A percentile compares a stretch with the other conserved stretches of the same genome.
These are phyloP conservation scores for Podila epicladia DNA, from an alignment of 192 early-diverging fungal species.

Conservation along the genomic window DNA sequence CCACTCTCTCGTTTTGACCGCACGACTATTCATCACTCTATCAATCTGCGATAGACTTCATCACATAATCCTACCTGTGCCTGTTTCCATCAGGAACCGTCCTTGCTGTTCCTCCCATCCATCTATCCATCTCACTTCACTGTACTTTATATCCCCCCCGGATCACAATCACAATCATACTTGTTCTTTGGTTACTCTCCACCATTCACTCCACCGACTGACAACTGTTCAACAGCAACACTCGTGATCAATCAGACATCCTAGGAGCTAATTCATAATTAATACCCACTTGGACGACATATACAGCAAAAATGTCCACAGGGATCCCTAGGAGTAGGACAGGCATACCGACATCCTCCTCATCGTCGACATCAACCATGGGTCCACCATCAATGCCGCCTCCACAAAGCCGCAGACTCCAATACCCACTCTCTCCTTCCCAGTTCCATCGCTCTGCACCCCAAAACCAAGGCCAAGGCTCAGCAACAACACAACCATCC, in stretches of 20 bases:
- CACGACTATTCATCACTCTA: too few relatives aligned
- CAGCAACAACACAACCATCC: constrained; percentile 6
- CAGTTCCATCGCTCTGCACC: not conserved
- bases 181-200: not conserved
- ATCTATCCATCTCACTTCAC: too few relatives aligned
- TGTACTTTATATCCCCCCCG: not conserved
- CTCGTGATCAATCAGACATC: not conserved
- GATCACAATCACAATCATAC: not conserved
- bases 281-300: not conserved
- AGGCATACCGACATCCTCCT: not conserved
- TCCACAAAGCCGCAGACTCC: not conserved
- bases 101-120: not conserved
- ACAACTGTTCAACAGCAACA: too few relatives aligned
- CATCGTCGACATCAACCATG: not conserved
- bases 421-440: not conserved
- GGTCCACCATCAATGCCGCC: not conserved
- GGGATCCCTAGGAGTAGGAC: constrained; percentile 3
- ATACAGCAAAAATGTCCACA: not conserved
- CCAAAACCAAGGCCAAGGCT: not conserved
- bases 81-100: not conserved
- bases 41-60: too few relatives aligned
- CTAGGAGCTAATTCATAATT: not conserved
- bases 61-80: not conserved
- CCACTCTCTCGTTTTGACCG: too few relatives aligned
- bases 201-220: too few relatives aligned